Conservation (phyloP, 225 moss, liverwort and hornwort genomes). For the Thuidium tamariscinum region DNA sequence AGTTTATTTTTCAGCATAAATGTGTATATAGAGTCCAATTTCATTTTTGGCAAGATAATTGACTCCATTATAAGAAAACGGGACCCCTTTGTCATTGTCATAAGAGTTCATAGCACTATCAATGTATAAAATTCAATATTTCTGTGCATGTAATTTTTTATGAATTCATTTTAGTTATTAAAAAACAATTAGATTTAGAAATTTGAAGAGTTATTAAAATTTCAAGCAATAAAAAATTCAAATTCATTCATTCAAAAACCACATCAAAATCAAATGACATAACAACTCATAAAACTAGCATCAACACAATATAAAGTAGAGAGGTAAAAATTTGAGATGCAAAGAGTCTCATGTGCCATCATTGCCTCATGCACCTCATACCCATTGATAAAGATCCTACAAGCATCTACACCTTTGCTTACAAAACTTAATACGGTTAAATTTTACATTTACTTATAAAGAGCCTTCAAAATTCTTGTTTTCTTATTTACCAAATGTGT, state of each 20-base stretch:
- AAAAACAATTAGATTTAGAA: background rate
- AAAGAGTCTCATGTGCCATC: background rate
- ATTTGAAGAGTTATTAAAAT: background rate
- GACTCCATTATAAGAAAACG: no score
- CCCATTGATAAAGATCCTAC: no score
- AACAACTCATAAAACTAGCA: background rate
- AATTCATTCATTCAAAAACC: background rate
- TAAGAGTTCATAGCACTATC: no score
- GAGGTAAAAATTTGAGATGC: background rate
- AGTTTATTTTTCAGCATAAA: background rate
- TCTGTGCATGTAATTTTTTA: background rate
- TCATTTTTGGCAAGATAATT: background rate
- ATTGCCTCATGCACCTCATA: no score
- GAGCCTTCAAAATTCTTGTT: background rate
- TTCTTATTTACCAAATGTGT: background rate
- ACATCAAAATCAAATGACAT: background rate
- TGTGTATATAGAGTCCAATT: background rate
- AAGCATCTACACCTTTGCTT: fast-evolving
- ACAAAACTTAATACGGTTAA: fast-evolving
- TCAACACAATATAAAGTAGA: background rate
- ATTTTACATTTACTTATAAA: background rate
- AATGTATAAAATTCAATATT: background rate
- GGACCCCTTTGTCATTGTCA: background rate
- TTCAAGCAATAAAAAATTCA: background rate
- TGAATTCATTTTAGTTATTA: background rate